A percentile compares a stretch with the other conserved stretches of the same genome.
Evolutionary conservation across 106 monocot genomes (phyloP).

Genomic region (Dendrobium nobile): DNA sequence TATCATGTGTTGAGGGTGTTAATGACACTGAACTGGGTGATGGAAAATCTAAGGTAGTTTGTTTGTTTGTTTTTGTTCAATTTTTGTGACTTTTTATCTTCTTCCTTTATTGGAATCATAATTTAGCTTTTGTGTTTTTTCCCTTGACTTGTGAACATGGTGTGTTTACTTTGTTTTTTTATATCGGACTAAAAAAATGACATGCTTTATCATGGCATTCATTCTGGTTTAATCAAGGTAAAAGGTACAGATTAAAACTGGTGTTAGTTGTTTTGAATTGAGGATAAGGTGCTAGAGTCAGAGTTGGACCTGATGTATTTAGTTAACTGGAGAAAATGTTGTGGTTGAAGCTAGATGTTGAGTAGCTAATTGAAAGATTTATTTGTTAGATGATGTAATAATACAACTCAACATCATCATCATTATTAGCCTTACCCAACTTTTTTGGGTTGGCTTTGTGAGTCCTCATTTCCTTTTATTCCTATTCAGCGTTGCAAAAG

Average conservation of each 20-base stretch:
- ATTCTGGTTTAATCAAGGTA: background rate
- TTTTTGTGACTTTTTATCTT: background rate
- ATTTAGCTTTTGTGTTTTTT: background rate
- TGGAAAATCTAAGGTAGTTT: slow-evolving; percentile 52
- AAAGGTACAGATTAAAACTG: background rate
- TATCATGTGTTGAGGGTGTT: slow-evolving; percentile 46
- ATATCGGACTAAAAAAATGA: too few relatives aligned
- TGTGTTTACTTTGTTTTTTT: too few relatives aligned
- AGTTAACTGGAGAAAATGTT: background rate
- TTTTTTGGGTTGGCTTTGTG: background rate
- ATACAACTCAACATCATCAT: background rate
- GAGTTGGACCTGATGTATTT: background rate
- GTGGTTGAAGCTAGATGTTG: background rate
- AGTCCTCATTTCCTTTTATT: background rate
- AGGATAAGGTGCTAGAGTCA: background rate
- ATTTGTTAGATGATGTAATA: background rate
- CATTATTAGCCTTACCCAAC: background rate
- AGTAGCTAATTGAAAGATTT: background rate
- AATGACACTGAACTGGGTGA: slow-evolving; percentile 57
- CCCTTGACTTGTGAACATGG: background rate
- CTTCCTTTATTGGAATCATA: background rate
- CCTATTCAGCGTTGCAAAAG: background rate
- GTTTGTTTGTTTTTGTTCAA: background rate
- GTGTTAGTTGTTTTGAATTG: background rate
- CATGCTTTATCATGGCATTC: too few relatives aligned